Evolutionary conservation across 169 alveolate genomes (phyloP).

Genomic region (Eimeria tenella): DNA sequence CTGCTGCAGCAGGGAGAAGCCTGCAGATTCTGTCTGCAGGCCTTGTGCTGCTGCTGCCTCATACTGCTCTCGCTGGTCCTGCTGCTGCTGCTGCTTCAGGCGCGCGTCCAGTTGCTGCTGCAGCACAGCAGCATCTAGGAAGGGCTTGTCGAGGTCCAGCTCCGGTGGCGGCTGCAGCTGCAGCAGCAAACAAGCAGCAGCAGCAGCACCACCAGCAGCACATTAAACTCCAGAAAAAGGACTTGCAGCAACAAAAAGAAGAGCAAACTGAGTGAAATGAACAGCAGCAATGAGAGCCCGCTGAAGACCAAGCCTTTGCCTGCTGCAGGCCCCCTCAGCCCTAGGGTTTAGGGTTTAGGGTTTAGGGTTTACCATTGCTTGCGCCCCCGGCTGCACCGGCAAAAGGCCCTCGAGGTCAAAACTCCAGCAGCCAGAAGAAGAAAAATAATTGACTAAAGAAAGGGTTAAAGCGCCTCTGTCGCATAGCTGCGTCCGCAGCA

Average conservation of each 20-base stretch:
- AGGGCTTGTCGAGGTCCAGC: not conserved
- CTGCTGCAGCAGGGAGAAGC: too few relatives aligned
- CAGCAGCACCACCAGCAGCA: too few relatives aligned
- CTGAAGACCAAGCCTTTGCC: too few relatives aligned
- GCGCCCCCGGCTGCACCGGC: constrained; percentile 7
- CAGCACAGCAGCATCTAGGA: constrained; percentile 10
- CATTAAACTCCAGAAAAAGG: too few relatives aligned
- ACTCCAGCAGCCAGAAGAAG: not conserved
- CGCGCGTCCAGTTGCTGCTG: not conserved
- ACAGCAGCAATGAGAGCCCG: not conserved
- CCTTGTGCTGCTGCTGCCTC: too few relatives aligned
- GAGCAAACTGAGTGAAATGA: not conserved
- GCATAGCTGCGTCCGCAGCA: not conserved
- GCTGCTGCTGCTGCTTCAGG: not conserved
- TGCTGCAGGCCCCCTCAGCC: too few relatives aligned
- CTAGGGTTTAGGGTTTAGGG: too few relatives aligned
- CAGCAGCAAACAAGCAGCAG: too few relatives aligned
- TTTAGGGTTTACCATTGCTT: not conserved
- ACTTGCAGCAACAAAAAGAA: not conserved
- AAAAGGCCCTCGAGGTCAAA: not conserved
- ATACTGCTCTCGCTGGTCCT: too few relatives aligned
- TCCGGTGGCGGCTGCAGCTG: constrained; percentile 19
- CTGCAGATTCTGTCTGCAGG: too few relatives aligned
- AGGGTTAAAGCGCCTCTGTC: not conserved
- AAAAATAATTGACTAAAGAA: not conserved